Evolutionary conservation across 2,329 filamentous ascomycete species (phyloP).

Genomic region (Eutypa lata): DNA sequence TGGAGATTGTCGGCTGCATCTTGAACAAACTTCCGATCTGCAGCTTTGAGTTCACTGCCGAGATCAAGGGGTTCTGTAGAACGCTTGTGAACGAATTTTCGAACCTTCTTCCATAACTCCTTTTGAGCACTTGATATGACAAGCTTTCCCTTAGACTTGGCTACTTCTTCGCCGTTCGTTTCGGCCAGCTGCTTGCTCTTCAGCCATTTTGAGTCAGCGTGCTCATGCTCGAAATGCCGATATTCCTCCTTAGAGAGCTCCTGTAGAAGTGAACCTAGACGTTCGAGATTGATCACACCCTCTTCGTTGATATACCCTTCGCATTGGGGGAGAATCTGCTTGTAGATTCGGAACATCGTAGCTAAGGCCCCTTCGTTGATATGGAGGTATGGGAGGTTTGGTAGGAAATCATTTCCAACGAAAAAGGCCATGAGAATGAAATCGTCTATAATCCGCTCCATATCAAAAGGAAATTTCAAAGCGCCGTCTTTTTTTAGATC

Average conservation of each 20-base stretch:
- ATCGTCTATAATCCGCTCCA: slow-evolving; percentile 96
- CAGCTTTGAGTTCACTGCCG: slow-evolving; percentile 68
- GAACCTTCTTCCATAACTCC: slow-evolving; percentile 76
- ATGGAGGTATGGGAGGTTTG: slow-evolving; percentile 91
- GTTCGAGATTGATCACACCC: slow-evolving; percentile 83
- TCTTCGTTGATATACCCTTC: slow-evolving; percentile 96
- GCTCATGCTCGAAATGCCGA: slow-evolving; percentile 88
- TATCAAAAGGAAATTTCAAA: slow-evolving; percentile 78
- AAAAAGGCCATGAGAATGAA: slow-evolving; percentile 99
- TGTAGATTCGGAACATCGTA: slow-evolving; percentile 97
- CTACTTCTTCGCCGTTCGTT: slow-evolving; percentile 61
- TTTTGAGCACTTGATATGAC: slow-evolving; percentile 78
- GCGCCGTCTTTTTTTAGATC: slow-evolving; percentile 73
- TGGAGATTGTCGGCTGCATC: slow-evolving; percentile 68
- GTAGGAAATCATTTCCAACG: slow-evolving; percentile 97
- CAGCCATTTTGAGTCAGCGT: slow-evolving; percentile 87
- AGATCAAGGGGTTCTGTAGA: slow-evolving; percentile 67
- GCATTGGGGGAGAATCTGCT: slow-evolving; percentile 79
- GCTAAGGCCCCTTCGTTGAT: slow-evolving; percentile 97
- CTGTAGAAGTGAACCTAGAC: slow-evolving; percentile 73
- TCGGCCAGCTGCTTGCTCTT: slow-evolving; percentile 78
- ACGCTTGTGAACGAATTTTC: slow-evolving; percentile 75
- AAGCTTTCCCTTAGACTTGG: slow-evolving; percentile 56
- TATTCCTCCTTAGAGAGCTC: slow-evolving; percentile 87
- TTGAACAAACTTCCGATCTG: slow-evolving; percentile 90